Evolutionary conservation across 192 early-diverging fungal species (phyloP).

Genomic region (Jimgerdemannia lactiflua): DNA sequence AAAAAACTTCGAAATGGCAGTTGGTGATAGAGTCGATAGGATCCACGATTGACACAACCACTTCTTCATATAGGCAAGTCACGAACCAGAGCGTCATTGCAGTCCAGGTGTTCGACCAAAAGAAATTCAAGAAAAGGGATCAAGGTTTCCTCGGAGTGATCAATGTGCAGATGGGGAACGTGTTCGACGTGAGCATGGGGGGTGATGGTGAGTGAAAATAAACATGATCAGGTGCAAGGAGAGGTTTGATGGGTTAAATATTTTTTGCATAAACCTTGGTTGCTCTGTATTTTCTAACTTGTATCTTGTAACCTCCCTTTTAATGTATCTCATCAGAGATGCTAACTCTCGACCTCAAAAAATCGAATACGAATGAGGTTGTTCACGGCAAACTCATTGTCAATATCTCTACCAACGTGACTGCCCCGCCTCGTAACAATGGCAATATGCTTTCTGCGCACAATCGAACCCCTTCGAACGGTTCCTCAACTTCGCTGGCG

Average conservation of each 20-base stretch:
- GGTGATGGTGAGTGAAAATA: conserved; percentile 53
- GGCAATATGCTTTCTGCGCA: neutral
- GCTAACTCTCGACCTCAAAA: conserved; percentile 85
- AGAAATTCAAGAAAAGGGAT: conserved; percentile 87
- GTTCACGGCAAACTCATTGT: conserved; percentile 84
- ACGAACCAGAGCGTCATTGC: conserved; percentile 72
- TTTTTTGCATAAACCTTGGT: neutral
- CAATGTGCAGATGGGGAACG: conserved; percentile 74
- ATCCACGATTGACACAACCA: neutral
- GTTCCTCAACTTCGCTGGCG: neutral
- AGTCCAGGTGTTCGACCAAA: conserved; percentile 95
- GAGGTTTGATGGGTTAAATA: neutral
- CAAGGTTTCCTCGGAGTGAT: conserved; percentile 89
- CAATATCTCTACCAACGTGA: conserved; percentile 60
- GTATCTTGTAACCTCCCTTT: neutral
- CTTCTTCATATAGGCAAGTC: conserved; percentile 45
- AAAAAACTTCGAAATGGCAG: neutral
- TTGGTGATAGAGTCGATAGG: neutral
- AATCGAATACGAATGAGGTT: conserved; percentile 67
- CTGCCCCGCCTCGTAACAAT: conserved; percentile 26
- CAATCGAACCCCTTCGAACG: neutral
- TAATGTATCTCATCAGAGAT: conserved; percentile 47
- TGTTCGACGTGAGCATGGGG: conserved; percentile 73
- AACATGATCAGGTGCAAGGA: too few relatives aligned
- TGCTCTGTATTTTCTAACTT: neutral